Conservation (phyloP, 345 rosid species). For the Raphanus sativus region DNA sequence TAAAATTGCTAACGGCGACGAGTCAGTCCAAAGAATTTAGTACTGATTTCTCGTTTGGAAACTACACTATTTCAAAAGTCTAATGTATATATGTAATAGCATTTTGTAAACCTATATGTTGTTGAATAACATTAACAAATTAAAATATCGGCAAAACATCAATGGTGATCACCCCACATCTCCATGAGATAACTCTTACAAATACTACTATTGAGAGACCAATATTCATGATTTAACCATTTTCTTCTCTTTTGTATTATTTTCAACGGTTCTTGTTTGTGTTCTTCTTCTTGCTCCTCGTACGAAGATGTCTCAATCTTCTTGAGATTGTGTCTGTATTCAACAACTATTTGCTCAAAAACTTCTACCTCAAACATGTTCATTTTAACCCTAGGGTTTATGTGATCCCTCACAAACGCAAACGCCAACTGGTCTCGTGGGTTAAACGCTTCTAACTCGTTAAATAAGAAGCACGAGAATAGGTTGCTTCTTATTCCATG, state of each 20-base stretch:
- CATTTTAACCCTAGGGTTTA: conserved; percentile 56
- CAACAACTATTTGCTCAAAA: conserved; percentile 64
- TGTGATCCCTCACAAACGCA: conserved; percentile 66
- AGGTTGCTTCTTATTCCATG: conserved; percentile 62
- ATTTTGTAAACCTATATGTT: background rate
- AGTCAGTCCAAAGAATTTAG: background rate
- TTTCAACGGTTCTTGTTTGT: background rate
- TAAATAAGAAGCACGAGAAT: conserved; percentile 84
- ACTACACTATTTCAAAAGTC: background rate
- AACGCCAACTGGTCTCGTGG: conserved; percentile 82
- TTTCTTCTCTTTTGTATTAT: conserved; percentile 24
- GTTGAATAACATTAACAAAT: background rate
- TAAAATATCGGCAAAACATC: conserved; percentile 19
- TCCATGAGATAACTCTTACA: conserved; percentile 56
- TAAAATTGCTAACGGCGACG: background rate
- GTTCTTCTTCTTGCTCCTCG: conserved; percentile 18
- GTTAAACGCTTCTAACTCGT: conserved; percentile 79
- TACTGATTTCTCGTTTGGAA: background rate
- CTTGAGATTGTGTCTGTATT: conserved; percentile 68
- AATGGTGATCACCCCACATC: conserved; percentile 59
- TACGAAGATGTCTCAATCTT: conserved; percentile 25
- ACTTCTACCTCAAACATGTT: conserved; percentile 86
- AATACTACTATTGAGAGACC: conserved; percentile 45
- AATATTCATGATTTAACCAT: conserved; percentile 30
- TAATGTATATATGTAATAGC: background rate